Evolutionary conservation across 2,329 filamentous ascomycete genomes (phyloP).

Genomic region (Scolecobasidium constrictum): DNA sequence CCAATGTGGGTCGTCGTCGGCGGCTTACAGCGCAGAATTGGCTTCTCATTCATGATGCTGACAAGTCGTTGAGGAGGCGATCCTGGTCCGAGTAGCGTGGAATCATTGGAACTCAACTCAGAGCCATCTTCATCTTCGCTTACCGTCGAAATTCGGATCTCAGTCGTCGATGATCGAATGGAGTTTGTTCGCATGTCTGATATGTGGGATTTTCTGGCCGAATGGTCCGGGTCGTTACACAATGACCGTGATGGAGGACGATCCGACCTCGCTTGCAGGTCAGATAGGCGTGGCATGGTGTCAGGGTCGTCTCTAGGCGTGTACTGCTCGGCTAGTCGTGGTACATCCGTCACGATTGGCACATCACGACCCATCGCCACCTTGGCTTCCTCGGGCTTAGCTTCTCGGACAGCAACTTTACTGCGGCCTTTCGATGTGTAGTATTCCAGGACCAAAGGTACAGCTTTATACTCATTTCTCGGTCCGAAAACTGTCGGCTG

Average conservation of each 20-base stretch:
- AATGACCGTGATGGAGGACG: too few relatives aligned
- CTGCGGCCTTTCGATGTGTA: neutral
- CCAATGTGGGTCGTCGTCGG: neutral
- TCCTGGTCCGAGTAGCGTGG: neutral
- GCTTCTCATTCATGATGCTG: too few relatives aligned
- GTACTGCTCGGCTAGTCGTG: too few relatives aligned
- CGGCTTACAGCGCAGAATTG: too few relatives aligned
- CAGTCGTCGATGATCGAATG: neutral
- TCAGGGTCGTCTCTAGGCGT: too few relatives aligned
- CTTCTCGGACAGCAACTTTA: conserved; percentile 2
- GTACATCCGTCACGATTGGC: neutral
- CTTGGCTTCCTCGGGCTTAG: neutral
- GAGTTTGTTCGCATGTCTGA: conserved; percentile 1
- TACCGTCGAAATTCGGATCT: too few relatives aligned
- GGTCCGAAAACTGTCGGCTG: conserved; percentile 6
- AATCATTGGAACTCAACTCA: neutral
- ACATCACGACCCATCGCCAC: neutral
- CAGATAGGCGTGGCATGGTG: too few relatives aligned
- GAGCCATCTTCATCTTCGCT: too few relatives aligned
- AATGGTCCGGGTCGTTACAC: too few relatives aligned
- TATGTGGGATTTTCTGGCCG: too few relatives aligned
- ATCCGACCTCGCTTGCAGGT: too few relatives aligned
- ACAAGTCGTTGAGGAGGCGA: neutral
- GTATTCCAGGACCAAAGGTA: conserved; percentile 3
- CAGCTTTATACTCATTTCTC: conserved; percentile 7